These are phyloP conservation scores for Rhynchospora breviuscula DNA, from an alignment of 176 grass and related monocot genomes.

Conservation along the genomic window DNA sequence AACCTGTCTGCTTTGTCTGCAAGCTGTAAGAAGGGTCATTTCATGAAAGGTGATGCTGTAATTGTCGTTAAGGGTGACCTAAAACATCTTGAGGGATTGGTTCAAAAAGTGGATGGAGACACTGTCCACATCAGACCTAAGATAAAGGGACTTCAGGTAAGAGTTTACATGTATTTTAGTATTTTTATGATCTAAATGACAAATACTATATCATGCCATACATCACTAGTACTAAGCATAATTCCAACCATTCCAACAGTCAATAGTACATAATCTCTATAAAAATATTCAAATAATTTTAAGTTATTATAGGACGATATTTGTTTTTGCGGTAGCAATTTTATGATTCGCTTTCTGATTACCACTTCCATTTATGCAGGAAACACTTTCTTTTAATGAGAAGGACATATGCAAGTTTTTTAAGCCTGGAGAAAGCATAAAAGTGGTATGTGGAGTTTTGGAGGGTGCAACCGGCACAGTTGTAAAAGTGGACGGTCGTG, in stretches of 20 bases:
- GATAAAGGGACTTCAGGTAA: constrained; percentile 66
- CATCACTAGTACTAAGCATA: background rate
- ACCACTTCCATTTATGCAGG: constrained; percentile 30
- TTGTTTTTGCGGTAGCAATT: background rate
- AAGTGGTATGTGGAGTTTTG: constrained; percentile 79
- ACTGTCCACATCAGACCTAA: constrained; percentile 71
- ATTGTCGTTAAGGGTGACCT: constrained; percentile 75
- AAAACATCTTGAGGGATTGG: constrained; percentile 80
- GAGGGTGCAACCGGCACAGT: constrained; percentile 90
- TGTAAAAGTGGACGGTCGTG: constrained; percentile 83
- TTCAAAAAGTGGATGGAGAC: constrained; percentile 74
- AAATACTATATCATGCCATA: background rate
- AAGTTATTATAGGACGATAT: background rate
- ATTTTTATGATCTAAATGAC: background rate
- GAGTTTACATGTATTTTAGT: constrained; percentile 11
- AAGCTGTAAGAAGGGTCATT: constrained; percentile 86
- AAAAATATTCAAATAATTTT: background rate
- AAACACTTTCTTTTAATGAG: constrained; percentile 78
- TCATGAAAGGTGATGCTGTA: constrained; percentile 90
- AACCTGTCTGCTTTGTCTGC: constrained; percentile 73
- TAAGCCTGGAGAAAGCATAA: constrained; percentile 77
- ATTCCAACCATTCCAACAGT: background rate
- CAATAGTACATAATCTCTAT: background rate
- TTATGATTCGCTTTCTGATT: constrained; percentile 22
- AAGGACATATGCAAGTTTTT: constrained; percentile 93